Conservation (phyloP, 2,329 filamentous ascomycete genomes). For the Cordyceps cicadae region DNA sequence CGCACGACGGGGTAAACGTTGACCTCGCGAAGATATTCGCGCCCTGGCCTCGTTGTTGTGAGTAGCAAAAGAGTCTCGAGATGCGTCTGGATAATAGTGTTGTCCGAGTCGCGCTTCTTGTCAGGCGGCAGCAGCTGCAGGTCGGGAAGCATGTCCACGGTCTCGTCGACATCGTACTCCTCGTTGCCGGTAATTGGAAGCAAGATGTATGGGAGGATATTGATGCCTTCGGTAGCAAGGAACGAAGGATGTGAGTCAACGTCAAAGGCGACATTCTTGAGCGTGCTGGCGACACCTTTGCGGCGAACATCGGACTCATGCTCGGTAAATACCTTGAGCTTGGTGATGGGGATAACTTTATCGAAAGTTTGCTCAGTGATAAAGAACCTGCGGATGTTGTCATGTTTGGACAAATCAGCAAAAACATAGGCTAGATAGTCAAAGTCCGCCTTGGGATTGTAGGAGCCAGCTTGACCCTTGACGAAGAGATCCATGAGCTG, state of each 20-base stretch:
- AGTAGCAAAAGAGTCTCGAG: conserved; percentile 80
- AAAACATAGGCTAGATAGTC: conserved; percentile 94
- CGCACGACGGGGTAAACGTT: conserved; percentile 85
- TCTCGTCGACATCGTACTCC: conserved; percentile 82
- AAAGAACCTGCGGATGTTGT: conserved; percentile 67
- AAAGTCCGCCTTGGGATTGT: conserved; percentile 79
- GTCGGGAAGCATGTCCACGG: conserved; percentile 77
- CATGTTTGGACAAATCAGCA: conserved; percentile 80
- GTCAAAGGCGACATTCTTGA: conserved; percentile 91
- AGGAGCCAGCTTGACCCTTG: conserved; percentile 72
- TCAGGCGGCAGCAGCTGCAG: conserved; percentile 83
- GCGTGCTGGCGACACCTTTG: conserved; percentile 89
- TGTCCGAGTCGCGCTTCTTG: conserved; percentile 74
- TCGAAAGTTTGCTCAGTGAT: conserved; percentile 68
- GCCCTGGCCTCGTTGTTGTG: conserved; percentile 66
- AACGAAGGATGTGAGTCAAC: conserved; percentile 63
- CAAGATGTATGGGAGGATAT: conserved; percentile 81
- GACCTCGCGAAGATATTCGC: conserved; percentile 64
- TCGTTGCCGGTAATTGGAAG: conserved; percentile 83
- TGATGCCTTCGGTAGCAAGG: conserved; percentile 61
- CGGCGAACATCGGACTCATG: conserved; percentile 75
- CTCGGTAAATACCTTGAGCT: conserved; percentile 90
- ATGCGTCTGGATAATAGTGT: conserved; percentile 72
- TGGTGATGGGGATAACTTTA: conserved; percentile 76
- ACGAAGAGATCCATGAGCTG: conserved; percentile 95